phyloP scores from a whole-genome alignment of 345 rosid genomes.

The Adansonia digitata region DNA sequence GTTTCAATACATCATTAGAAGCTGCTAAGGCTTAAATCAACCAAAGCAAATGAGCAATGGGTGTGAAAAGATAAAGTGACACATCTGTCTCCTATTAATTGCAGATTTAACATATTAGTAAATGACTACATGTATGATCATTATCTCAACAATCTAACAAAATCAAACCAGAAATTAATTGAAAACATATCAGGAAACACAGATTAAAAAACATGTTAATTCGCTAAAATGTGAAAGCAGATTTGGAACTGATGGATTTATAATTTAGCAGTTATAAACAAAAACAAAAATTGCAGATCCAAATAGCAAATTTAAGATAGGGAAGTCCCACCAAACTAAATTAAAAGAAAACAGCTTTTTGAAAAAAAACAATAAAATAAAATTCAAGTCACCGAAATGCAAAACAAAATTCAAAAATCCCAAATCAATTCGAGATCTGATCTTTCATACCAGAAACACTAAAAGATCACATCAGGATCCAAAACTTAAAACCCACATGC shows the following conservation, averaged over 20 bases:
- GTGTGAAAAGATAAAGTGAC: not conserved
- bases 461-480: not conserved
- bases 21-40: not conserved
- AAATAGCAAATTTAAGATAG: not conserved
- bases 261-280: not conserved
- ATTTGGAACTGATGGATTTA: not conserved
- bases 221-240: not conserved
- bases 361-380: too few relatives aligned
- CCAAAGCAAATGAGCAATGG: not conserved
- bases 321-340: not conserved
- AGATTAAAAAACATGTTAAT: conserved; percentile 15
- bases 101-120: not conserved
- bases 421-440: conserved; percentile 11
- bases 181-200: not conserved
- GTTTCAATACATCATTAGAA: not conserved
- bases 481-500: not conserved
- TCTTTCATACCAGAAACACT: not conserved
- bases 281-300: conserved; percentile 15
- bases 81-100: not conserved
- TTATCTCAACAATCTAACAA: not conserved
- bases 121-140: not conserved
- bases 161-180: not conserved
- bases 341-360: not conserved
- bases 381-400: not conserved
- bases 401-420: not conserved